A percentile compares a stretch with the other conserved stretches of the same genome.
Evolutionary conservation across 2,329 filamentous ascomycete genomes (phyloP).

Genomic region (Talaromyces piceae): DNA sequence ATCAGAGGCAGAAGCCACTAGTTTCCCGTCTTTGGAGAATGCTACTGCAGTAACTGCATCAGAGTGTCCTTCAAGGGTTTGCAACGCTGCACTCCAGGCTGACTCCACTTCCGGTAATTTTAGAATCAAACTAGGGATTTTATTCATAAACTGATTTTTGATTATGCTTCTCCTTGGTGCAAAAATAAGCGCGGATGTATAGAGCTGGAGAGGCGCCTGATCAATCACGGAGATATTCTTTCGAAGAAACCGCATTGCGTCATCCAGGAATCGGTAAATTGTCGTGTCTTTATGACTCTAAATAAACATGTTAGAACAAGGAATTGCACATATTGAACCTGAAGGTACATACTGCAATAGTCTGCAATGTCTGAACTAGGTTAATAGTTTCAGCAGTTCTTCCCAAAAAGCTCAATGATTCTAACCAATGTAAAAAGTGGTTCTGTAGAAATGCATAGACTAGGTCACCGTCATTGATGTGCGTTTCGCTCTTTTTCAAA

Average conservation of each 20-base stretch:
- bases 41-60: neutral
- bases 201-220: neutral
- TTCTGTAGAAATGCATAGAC: slow-evolving; percentile 12
- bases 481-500: slow-evolving; percentile 8
- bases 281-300: neutral
- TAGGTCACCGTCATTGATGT: slow-evolving; percentile 3
- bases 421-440: slow-evolving; percentile 18
- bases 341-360: neutral
- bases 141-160: neutral
- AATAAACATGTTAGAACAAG: neutral
- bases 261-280: neutral
- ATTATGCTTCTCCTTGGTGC: neutral
- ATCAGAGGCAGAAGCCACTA: neutral
- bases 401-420: slow-evolving; percentile 15
- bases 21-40: slow-evolving; percentile 2
- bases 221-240: neutral
- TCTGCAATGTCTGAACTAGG: neutral
- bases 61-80: neutral
- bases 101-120: neutral
- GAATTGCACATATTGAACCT: neutral
- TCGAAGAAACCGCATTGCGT: neutral
- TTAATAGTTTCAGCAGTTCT: slow-evolving; percentile 6
- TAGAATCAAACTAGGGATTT: neutral
- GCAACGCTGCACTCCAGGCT: neutral
- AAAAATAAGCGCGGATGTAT: slow-evolving; percentile 1